Evolutionary conservation across 805 yeast species (phyloP), one percentile per base, ranked within the genome.

Genomic region (Kuraishia capsulata): DNA sequence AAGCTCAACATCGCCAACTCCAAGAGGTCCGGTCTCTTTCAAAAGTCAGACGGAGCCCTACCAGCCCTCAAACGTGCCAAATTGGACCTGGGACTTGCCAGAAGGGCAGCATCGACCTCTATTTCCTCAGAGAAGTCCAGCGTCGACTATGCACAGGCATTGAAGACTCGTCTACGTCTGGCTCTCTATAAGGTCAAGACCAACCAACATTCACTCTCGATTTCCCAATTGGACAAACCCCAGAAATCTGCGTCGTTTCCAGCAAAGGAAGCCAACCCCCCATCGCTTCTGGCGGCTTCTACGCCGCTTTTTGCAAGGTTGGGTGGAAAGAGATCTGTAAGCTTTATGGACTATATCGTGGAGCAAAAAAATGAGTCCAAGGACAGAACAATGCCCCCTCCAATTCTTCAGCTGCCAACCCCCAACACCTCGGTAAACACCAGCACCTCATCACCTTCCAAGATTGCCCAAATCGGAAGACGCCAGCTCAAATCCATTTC

Each of bases 161-260:
- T 74, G 42, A 66, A 68, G 45, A 54, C 67, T 41, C 64, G 76
- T 44, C 53, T 74, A 19, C 69, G 69, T 45, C 48, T 73, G 36
- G 80, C 80, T 2, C 69, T 69, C 46, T 73, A 65, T 51, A 74
- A 73, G 47, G 65, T 67, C 32, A 61, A 62, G 39, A 72, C 78
- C 1, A 64, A 71, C 44, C 78, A 73, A 49, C 56, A 58, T 1
- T 47, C 50, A 5, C 57, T 56, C 2, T 61, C 67, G 4, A 42
- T 63, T 14, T 35, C 42, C 19, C 52, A 54, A 16, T 51, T 66
- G 33, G 48, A 57, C 40, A 47, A 29, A 26, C 16, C 17, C 5
- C 17, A 17, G 19, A 20, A 20, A 14, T n/a, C 29, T 16, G 14
- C 14, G 9, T 14, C 23, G 10, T 8, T 8, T 8, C 11, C 8